These are phyloP conservation scores for Microsporum ferrugineum DNA, from an alignment of 2,329 filamentous ascomycete species.

Conservation along the genomic window DNA sequence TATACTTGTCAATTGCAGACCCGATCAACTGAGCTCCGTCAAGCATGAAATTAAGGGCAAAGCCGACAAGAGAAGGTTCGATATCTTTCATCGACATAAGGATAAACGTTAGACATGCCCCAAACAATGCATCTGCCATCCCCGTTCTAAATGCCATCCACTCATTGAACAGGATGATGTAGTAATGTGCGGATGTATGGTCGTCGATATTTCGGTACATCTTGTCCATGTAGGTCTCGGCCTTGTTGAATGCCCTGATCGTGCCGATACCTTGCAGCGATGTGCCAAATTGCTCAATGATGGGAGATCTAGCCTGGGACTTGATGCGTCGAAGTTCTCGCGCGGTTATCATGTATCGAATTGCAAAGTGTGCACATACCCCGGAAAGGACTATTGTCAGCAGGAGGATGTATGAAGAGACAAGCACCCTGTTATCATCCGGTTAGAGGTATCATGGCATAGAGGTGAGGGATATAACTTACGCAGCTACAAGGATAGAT, in stretches of 20 bases:
- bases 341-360: slow-evolving; percentile 3
- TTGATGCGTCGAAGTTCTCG: slow-evolving; percentile 5
- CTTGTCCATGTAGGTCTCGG: background rate
- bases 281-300: slow-evolving; percentile 6
- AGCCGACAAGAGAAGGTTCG: slow-evolving; percentile 3
- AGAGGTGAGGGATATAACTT: background rate
- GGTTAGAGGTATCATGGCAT: background rate
- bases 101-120: background rate
- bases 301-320: background rate
- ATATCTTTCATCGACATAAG: slow-evolving; percentile 1
- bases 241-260: background rate
- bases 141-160: slow-evolving; percentile 3
- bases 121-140: background rate
- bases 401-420: slow-evolving; percentile 1
- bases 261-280: background rate
- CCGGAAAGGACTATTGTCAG: background rate
- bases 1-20: background rate
- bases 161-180: slow-evolving; percentile 2
- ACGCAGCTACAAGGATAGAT: slow-evolving; percentile 3
- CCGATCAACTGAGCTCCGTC: background rate
- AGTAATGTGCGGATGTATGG: background rate
- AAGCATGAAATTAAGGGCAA: slow-evolving; percentile 6
- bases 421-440: background rate
- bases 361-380: slow-evolving; percentile 3
- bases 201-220: slow-evolving; percentile 6